Evolutionary conservation across 768 basidiomycete species (phyloP).

Genomic region (Boletus barrowsii): DNA sequence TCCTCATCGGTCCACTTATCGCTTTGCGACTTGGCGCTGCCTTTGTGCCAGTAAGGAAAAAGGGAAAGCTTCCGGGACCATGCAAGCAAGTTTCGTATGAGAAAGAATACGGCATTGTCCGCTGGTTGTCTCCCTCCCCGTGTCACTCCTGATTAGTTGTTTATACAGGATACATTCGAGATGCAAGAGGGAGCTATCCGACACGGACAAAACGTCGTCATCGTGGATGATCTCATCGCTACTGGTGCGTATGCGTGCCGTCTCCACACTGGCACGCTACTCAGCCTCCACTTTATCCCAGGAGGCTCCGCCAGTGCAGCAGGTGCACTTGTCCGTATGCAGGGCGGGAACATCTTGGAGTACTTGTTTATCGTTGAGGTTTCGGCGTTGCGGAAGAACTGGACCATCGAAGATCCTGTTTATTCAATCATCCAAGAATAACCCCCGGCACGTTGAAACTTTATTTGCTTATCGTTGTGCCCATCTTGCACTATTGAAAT

Average conservation of each 20-base stretch:
- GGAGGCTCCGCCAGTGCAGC: conserved; percentile 94
- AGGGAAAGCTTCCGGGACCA: conserved; percentile 90
- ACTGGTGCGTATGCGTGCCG: conserved; percentile 58
- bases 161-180: conserved; percentile 84
- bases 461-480: conserved; percentile 21
- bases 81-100: conserved; percentile 73
- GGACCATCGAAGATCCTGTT: conserved; percentile 68
- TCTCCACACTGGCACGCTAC: neutral
- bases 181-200: conserved; percentile 87
- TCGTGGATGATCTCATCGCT: conserved; percentile 95
- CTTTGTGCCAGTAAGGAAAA: conserved; percentile 94
- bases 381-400: conserved; percentile 69
- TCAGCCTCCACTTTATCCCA: conserved; percentile 27
- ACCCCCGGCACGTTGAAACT: conserved; percentile 10
- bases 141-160: conserved; percentile 1
- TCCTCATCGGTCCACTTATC: conserved; percentile 90
- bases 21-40: conserved; percentile 88
- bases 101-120: conserved; percentile 90
- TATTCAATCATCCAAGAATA: conserved; percentile 86
- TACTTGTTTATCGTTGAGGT: conserved; percentile 94
- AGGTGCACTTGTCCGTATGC: conserved; percentile 79
- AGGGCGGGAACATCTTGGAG: conserved; percentile 82
- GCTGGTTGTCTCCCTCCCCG: conserved; percentile 21
- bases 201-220: conserved; percentile 77
- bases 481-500: conserved; percentile 2